phyloP scores from a whole-genome alignment of 768 basidiomycete species.

The Arthromyces matolae region DNA sequence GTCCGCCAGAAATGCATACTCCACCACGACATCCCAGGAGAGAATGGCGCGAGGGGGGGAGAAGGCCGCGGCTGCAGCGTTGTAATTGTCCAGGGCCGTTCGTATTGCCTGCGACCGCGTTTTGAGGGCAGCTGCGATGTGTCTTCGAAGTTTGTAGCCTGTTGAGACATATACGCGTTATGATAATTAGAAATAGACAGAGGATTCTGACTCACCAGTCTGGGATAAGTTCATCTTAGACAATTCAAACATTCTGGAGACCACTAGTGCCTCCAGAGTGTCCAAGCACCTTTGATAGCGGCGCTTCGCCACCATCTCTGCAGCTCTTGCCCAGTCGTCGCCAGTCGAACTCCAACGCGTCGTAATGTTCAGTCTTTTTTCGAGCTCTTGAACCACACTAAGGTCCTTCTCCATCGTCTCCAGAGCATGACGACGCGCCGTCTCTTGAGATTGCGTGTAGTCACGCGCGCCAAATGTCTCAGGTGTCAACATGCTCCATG shows the following conservation, averaged over 20 bases:
- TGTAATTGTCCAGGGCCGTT: conserved; percentile 21
- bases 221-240: conserved; percentile 15
- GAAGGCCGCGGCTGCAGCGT: conserved; percentile 20
- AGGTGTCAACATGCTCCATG: neutral
- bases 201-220: conserved; percentile 20
- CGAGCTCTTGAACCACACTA: neutral
- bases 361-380: neutral
- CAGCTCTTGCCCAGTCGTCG: neutral
- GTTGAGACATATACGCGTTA: too few relatives aligned
- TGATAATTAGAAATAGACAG: neutral
- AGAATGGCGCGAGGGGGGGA: conserved; percentile 15
- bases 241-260: conserved; percentile 22
- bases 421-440: neutral
- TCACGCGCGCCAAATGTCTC: neutral
- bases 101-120: conserved; percentile 19
- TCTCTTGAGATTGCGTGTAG: neutral
- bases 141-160: conserved; percentile 28
- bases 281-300: conserved; percentile 18
- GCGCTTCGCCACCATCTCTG: neutral
- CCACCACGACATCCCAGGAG: conserved; percentile 25
- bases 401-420: neutral
- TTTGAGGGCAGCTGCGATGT: conserved; percentile 22
- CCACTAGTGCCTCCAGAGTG: conserved; percentile 16
- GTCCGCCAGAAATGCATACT: conserved; percentile 21
- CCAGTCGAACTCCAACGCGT: neutral